Evolutionary conservation across 345 rosid species (phyloP).

Genomic region (Populus ilicifolia): DNA sequence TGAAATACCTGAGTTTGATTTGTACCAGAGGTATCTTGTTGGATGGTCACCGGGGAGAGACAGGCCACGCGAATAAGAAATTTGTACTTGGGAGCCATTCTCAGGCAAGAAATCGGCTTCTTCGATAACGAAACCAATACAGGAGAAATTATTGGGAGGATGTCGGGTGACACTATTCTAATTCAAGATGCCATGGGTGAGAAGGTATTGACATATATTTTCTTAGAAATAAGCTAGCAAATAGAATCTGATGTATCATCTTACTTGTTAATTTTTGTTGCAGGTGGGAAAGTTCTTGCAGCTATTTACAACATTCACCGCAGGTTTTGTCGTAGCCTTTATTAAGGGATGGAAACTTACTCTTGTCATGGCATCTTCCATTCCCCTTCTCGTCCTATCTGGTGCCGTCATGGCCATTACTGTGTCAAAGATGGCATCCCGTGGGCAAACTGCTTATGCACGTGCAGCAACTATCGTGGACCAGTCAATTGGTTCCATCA

Average conservation of each 20-base stretch:
- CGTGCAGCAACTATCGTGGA: constrained; percentile 18
- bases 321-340: constrained; percentile 18
- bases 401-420: constrained; percentile 13
- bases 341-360: constrained; percentile 22
- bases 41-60: constrained; percentile 20
- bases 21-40: constrained; percentile 20
- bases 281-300: constrained; percentile 27
- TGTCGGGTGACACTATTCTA: constrained; percentile 20
- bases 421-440: constrained; percentile 13
- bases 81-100: constrained; percentile 13
- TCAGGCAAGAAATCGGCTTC: constrained; percentile 20
- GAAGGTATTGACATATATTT: constrained; percentile 6
- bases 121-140: constrained; percentile 20
- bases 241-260: background rate
- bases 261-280: background rate
- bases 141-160: constrained; percentile 18
- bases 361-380: constrained; percentile 10
- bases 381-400: constrained; percentile 14
- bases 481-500: constrained; percentile 18
- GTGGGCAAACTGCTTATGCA: constrained; percentile 15
- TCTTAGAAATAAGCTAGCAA: background rate
- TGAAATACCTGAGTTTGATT: constrained; percentile 1
- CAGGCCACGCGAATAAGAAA: constrained; percentile 15
- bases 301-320: constrained; percentile 8
- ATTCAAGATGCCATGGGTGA: constrained; percentile 29